phyloP scores from a whole-genome alignment of 192 early-diverging fungal genomes.

The Podila clonocystis region DNA sequence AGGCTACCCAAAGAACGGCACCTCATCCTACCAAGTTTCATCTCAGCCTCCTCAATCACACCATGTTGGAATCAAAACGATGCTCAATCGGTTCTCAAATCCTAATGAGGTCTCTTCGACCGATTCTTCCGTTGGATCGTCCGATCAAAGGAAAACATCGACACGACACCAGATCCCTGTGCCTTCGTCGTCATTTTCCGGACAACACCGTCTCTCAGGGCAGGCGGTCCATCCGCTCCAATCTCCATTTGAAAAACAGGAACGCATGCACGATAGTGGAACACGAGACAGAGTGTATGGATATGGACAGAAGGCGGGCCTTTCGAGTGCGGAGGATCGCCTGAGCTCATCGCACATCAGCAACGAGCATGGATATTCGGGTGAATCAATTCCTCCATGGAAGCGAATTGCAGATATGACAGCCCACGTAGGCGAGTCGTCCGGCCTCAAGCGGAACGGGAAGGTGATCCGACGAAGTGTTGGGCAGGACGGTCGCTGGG shows the following conservation, averaged over 20 bases:
- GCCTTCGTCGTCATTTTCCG: slow-evolving; percentile 7
- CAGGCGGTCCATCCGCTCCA: slow-evolving; percentile 24
- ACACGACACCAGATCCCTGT: slow-evolving; percentile 17
- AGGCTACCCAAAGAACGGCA: slow-evolving; percentile 8
- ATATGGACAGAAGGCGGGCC: background rate
- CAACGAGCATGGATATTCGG: background rate
- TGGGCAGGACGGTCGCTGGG: slow-evolving; percentile 5
- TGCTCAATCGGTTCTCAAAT: slow-evolving; percentile 39
- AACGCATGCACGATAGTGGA: no score
- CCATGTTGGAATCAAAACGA: slow-evolving; percentile 42
- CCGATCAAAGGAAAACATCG: background rate
- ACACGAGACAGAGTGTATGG: background rate
- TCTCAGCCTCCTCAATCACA: slow-evolving; percentile 14
- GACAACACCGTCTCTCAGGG: background rate
- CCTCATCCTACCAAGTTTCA: slow-evolving; percentile 4
- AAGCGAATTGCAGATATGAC: background rate
- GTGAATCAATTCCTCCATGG: background rate
- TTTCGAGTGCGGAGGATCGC: background rate
- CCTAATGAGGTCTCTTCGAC: background rate
- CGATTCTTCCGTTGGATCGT: background rate
- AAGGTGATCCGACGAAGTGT: slow-evolving; percentile 33
- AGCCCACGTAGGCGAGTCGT: background rate
- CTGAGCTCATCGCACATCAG: background rate
- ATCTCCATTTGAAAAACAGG: background rate
- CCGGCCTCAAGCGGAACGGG: slow-evolving; percentile 20